phyloP scores from a whole-genome alignment of 768 basidiomycete species.

The Cystobasidium onofrii region DNA sequence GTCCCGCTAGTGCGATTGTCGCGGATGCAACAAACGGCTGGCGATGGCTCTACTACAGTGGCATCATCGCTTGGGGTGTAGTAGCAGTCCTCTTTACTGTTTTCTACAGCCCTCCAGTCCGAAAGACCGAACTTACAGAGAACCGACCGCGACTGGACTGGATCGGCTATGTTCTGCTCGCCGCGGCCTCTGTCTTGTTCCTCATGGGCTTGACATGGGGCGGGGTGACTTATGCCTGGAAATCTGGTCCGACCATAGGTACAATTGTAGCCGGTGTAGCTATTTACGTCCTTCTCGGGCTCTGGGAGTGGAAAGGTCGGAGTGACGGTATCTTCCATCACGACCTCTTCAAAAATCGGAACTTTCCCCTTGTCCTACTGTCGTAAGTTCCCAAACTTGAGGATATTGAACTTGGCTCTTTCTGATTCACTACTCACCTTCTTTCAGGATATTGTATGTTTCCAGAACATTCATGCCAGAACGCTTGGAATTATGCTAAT shows the following conservation, averaged over 20 bases:
- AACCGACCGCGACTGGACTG: constrained; percentile 33
- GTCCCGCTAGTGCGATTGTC: not conserved
- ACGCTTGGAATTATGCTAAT: not conserved
- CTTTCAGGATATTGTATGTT: not conserved
- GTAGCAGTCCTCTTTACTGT: not conserved
- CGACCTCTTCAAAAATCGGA: constrained; percentile 7
- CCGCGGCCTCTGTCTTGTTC: constrained; percentile 46
- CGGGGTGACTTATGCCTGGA: constrained; percentile 31
- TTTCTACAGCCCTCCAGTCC: not conserved
- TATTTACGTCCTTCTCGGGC: constrained; percentile 55
- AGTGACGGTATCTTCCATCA: constrained; percentile 1
- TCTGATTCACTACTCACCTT: not conserved
- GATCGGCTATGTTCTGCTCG: constrained; percentile 45
- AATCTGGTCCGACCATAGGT: constrained; percentile 45
- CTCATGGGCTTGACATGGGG: constrained; percentile 40
- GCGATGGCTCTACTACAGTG: constrained; percentile 9
- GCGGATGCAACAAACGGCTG: constrained; percentile 10
- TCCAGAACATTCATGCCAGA: not conserved
- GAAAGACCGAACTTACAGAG: not conserved
- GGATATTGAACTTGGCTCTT: not conserved
- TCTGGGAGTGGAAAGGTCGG: constrained; percentile 60
- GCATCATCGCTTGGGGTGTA: constrained; percentile 1
- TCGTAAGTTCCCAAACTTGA: not conserved
- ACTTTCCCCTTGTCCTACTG: not conserved
- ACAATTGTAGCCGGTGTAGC: constrained; percentile 55